phyloP scores from a whole-genome alignment of 192 early-diverging fungal genomes.

The Coemansia sp. region DNA sequence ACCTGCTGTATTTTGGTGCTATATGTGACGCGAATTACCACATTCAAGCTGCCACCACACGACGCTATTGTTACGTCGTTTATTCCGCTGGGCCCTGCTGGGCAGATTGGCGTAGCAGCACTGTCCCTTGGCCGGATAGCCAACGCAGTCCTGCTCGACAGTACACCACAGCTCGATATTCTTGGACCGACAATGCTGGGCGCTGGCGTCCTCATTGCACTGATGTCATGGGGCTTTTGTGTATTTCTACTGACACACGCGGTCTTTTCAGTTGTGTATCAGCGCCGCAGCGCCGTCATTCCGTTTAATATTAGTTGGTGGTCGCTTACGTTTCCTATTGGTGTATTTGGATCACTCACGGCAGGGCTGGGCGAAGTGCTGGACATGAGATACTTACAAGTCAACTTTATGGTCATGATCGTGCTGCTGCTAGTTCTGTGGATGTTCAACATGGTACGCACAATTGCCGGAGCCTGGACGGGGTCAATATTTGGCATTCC shows the following conservation, averaged over 20 bases:
- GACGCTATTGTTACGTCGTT: slow-evolving; percentile 51
- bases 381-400: slow-evolving; percentile 16
- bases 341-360: slow-evolving; percentile 45
- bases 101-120: slow-evolving; percentile 39
- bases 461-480: slow-evolving; percentile 33
- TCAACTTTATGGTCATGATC: slow-evolving; percentile 15
- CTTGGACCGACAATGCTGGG: slow-evolving; percentile 16
- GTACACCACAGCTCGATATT: background rate
- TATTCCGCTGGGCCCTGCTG: slow-evolving; percentile 54
- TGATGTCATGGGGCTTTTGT: slow-evolving; percentile 49
- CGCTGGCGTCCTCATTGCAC: slow-evolving; percentile 18
- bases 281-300: slow-evolving; percentile 14
- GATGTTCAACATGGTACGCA: slow-evolving; percentile 40
- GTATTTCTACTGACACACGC: slow-evolving; percentile 38
- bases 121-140: slow-evolving; percentile 15
- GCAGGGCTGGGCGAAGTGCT: slow-evolving; percentile 15
- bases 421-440: slow-evolving; percentile 22
- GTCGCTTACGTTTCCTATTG: slow-evolving; percentile 54
- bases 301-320: slow-evolving; percentile 57
- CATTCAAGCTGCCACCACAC: slow-evolving; percentile 46
- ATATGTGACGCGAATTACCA: slow-evolving; percentile 43
- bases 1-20: slow-evolving; percentile 43
- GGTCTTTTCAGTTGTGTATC: slow-evolving; percentile 30
- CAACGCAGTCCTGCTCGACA: slow-evolving; percentile 7
- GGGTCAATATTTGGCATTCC: slow-evolving; percentile 24